Percentiles rank a stretch among this genome's conserved stretches.
Conservation (phyloP, 257 asterid species). For the Fraxinus pennsylvanica region DNA sequence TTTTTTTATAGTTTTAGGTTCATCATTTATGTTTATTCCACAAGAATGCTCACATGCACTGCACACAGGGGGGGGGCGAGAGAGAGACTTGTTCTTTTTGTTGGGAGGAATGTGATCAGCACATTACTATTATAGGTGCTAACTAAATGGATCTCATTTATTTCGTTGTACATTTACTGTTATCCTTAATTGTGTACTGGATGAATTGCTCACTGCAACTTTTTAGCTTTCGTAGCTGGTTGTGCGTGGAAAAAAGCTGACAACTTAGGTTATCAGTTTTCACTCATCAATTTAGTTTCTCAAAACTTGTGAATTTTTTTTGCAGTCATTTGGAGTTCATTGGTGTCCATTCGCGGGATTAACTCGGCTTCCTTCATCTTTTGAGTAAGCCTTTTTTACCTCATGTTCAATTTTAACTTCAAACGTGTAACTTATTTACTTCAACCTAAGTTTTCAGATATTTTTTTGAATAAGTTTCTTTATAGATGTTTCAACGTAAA, state of each 20-base stretch:
- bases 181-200: not conserved
- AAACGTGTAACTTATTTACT: not conserved
- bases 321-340: conserved; percentile 92
- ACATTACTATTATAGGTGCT: not conserved
- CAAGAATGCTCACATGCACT: not conserved
- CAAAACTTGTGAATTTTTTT: conserved; percentile 27
- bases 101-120: not conserved
- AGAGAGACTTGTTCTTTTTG: not conserved
- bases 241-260: not conserved
- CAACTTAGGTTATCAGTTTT: not conserved
- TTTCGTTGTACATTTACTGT: not conserved
- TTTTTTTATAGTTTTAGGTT: not conserved
- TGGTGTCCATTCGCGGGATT: conserved; percentile 89
- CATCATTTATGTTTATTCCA: not conserved
- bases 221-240: not conserved
- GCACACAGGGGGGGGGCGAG: too few species aligned
- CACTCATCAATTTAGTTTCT: conserved; percentile 20
- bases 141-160: not conserved
- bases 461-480: not conserved
- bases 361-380: conserved; percentile 71
- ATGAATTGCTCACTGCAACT: not conserved
- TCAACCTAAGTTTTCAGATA: not conserved
- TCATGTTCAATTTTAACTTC: not conserved
- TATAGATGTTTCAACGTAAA: not conserved
- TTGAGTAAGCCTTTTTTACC: conserved; percentile 60